These are phyloP conservation scores for Phialophora expanda DNA, from an alignment of 2,329 filamentous ascomycete genomes.

Conservation along the genomic window DNA sequence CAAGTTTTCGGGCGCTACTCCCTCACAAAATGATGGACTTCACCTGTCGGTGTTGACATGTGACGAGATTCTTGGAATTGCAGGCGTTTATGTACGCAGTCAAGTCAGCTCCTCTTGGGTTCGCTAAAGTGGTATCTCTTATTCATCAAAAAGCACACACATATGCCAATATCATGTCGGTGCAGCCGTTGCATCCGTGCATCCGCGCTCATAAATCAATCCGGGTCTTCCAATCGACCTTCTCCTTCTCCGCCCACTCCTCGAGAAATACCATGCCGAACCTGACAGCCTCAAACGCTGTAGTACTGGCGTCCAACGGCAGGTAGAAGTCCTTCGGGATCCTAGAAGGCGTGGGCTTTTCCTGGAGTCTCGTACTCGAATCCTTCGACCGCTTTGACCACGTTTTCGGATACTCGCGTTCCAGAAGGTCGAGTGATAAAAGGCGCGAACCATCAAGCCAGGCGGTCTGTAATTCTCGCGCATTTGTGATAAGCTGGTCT, in stretches of 20 bases:
- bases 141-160: neutral
- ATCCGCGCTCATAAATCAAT: constrained; percentile 45
- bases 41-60: too few species aligned
- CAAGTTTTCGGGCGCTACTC: too few species aligned
- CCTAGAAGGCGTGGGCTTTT: constrained; percentile 38
- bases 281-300: constrained; percentile 52
- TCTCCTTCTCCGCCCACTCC: constrained; percentile 55
- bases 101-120: neutral
- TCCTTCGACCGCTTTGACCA: constrained; percentile 51
- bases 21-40: too few species aligned
- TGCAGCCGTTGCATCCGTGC: neutral
- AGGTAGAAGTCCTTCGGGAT: constrained; percentile 47
- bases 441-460: constrained; percentile 52
- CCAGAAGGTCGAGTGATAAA: constrained; percentile 50
- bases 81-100: neutral
- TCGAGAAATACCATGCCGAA: constrained; percentile 53
- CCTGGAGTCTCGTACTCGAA: constrained; percentile 46
- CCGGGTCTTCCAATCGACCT: constrained; percentile 51
- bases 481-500: constrained; percentile 48
- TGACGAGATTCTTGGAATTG: too few species aligned
- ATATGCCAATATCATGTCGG: neutral
- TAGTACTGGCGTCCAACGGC: constrained; percentile 51
- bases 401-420: constrained; percentile 50
- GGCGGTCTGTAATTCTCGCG: constrained; percentile 49
- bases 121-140: constrained; percentile 1